A percentile compares a stretch with the other conserved stretches of the same genome.
These are phyloP conservation scores for Aspergillus melleus DNA, from an alignment of 2,329 filamentous ascomycete species.

Conservation along the genomic window DNA sequence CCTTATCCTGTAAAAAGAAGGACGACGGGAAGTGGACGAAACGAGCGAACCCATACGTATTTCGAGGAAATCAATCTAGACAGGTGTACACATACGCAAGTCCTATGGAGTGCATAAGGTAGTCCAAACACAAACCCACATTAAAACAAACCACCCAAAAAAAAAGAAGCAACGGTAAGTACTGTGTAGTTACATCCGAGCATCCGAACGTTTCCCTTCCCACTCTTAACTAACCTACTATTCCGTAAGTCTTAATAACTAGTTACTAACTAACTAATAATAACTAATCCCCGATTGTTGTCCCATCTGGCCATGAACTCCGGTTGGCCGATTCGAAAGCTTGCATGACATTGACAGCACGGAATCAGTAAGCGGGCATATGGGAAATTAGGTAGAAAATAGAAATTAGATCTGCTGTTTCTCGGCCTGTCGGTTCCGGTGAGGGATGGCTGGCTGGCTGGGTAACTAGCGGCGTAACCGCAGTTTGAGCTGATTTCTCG, in stretches of 20 bases:
- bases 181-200: constrained; percentile 8
- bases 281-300: background rate
- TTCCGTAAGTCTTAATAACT: too few species aligned
- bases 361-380: too few species aligned
- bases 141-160: background rate
- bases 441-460: too few species aligned
- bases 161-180: background rate
- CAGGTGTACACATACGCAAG: too few species aligned
- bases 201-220: constrained; percentile 11
- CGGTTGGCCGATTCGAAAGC: constrained; percentile 15
- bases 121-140: too few species aligned
- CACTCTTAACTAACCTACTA: background rate
- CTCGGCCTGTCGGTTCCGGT: constrained; percentile 3
- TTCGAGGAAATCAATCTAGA: too few species aligned
- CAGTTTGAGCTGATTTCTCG: too few species aligned
- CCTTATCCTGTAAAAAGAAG: background rate
- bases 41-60: too few species aligned
- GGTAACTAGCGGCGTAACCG: too few species aligned
- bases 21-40: background rate
- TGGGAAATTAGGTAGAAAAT: too few species aligned
- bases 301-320: constrained; percentile 12
- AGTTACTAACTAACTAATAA: background rate
- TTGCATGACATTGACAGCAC: constrained; percentile 5
- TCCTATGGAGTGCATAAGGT: too few species aligned
- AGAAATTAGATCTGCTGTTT: background rate